Evolutionary conservation across 495 filamentous ascomycete species (phyloP), one percentile per base, ranked within the genome.

Genomic region (Trichocladium uniseriatum): DNA sequence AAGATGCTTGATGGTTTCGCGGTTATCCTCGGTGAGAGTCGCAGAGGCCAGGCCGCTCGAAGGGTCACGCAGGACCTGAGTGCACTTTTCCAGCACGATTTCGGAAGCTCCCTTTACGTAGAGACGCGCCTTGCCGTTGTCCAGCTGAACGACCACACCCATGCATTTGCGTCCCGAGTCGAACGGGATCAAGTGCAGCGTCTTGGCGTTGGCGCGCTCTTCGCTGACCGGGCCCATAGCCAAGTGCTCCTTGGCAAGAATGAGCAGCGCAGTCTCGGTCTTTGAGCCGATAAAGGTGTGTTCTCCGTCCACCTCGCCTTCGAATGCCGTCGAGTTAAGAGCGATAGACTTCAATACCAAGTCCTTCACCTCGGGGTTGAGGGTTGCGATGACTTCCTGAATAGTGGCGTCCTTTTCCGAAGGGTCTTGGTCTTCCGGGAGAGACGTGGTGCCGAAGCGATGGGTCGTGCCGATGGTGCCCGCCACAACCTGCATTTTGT

Each of bases 21-120:
- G 71, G 49, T 82, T 77, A 14, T 81, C 76, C 1, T 71, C 59
- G 5, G 78, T 79, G 44, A 94, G 57, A 4, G 77, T 67, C 2
- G 64, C 59, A 22, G 76, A 74, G 3, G 72, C 67, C 3, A 86
- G 60, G 16, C 74, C 77, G 37, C 69, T 70, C 7, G 79, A 85
- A 20, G 88, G 84, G 57, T 94, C 80, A 1, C 70, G 68, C n/a
- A 94, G 67, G 40, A 89, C 82, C 27, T 74, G 74, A 1, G 82
- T 78, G 54, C 86, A 89, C 57, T 83, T 83, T 20, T 67, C 69
- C 20, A 92, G 72, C 56, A 96, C 67, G 48, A 94, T 89, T 57
- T 94, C 88, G 0, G 88, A 89, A n/a, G 88, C 88, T 35, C 88
- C 88, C 66, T 94, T 94, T 60, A 94, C 79, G 50, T 82, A 77